Percentiles rank a stretch among this genome's conserved stretches.
Conservation (phyloP, 2,329 filamentous ascomycete genomes). For the Exserohilum rostratum region DNA sequence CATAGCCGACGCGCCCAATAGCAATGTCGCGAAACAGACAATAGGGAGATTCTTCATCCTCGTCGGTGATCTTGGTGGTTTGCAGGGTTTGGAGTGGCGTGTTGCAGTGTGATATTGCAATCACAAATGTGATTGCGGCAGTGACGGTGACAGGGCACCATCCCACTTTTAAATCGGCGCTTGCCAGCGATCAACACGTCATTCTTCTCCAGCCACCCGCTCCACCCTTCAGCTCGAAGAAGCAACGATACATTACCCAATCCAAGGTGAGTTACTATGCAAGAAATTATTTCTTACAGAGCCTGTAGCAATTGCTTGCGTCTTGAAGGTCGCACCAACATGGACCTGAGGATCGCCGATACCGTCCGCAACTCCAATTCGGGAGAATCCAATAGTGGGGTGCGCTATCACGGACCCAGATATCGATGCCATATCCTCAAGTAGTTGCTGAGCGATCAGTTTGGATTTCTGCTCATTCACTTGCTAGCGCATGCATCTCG, state of each 20-base stretch:
- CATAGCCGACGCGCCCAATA: not conserved
- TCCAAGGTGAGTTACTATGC: not conserved
- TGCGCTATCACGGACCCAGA: not conserved
- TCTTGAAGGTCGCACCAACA: no score
- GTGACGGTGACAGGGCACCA: not conserved
- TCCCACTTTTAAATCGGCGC: not conserved
- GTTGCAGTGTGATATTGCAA: not conserved
- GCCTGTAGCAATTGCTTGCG: no score
- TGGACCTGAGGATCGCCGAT: not conserved
- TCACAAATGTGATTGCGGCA: no score
- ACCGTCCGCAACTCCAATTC: not conserved
- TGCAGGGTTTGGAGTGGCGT: not conserved
- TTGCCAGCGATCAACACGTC: not conserved
- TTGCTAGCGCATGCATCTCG: no score
- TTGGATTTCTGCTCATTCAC: not conserved
- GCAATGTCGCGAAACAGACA: not conserved
- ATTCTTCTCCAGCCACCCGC: not conserved
- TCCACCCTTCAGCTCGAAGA: not conserved
- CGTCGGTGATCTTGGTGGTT: not conserved
- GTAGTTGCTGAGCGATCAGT: not conserved
- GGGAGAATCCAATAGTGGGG: not conserved
- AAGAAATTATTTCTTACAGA: not conserved
- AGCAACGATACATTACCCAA: no score
- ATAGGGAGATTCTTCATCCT: not conserved
- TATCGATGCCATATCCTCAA: not conserved